phyloP scores from a whole-genome alignment of 192 early-diverging fungal species.

The Linnemannia schmuckeri region DNA sequence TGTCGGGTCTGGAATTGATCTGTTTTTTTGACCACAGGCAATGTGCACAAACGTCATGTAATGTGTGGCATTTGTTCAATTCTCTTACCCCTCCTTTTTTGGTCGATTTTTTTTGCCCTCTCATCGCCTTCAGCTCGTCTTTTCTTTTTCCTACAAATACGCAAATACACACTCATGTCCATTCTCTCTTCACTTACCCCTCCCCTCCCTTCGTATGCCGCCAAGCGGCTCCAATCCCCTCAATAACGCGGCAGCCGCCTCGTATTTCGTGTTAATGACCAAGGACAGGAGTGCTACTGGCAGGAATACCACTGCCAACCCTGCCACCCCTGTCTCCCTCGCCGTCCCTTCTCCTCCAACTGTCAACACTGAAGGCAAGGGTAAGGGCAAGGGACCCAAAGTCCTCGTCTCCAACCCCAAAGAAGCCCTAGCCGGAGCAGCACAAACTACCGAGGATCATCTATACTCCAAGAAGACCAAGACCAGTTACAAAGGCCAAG shows the following conservation, averaged over 20 bases:
- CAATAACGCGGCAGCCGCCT: not conserved
- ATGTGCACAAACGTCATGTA: too few relatives aligned
- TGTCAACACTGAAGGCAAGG: not conserved
- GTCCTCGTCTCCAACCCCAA: too few relatives aligned
- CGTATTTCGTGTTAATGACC: not conserved
- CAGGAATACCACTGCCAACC: not conserved
- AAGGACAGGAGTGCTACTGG: not conserved
- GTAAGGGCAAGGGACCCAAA: not conserved
- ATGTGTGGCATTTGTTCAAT: not conserved
- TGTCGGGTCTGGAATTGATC: too few relatives aligned
- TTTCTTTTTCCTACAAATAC: not conserved
- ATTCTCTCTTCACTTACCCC: not conserved
- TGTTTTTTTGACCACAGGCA: too few relatives aligned
- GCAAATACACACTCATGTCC: not conserved
- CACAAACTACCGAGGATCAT: not conserved
- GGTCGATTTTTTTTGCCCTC: not conserved
- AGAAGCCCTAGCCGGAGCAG: not conserved
- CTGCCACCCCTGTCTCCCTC: not conserved
- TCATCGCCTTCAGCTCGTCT: not conserved
- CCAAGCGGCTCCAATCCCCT: not conserved
- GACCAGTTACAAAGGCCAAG: not conserved
- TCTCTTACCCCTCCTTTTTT: not conserved
- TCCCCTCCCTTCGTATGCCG: not conserved
- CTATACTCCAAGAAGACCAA: constrained; percentile 1
- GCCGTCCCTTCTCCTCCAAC: not conserved